Conservation (phyloP, 345 rosid genomes). For the Hibiscus mutabilis region DNA sequence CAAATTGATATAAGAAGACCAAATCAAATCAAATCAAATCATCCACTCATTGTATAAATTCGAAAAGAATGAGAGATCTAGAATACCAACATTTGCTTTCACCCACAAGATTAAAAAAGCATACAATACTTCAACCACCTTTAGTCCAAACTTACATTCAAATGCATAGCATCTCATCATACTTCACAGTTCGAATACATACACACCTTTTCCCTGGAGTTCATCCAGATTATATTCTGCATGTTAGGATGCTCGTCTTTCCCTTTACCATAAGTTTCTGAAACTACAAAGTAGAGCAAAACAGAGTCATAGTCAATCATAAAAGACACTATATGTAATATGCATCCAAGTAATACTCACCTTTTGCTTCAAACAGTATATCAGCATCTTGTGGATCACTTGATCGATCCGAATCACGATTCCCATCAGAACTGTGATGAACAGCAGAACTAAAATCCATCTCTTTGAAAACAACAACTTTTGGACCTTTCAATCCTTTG, state of each 20-base stretch:
- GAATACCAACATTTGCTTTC: neutral
- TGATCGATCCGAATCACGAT: conserved; percentile 18
- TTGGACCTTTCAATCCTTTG: conserved; percentile 61
- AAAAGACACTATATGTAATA: neutral
- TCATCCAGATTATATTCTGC: conserved; percentile 17
- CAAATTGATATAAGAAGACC: neutral
- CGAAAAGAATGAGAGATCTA: neutral
- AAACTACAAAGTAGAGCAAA: conserved; percentile 14
- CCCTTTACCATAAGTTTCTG: conserved; percentile 39
- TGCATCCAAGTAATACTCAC: conserved; percentile 21
- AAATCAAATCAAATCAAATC: neutral
- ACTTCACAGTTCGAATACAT: neutral
- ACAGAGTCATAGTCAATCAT: neutral
- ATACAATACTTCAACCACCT: neutral
- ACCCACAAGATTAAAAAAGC: neutral
- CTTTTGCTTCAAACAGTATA: conserved; percentile 29
- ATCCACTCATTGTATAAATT: neutral
- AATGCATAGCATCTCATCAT: neutral
- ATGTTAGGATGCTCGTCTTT: conserved; percentile 24
- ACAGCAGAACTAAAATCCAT: conserved; percentile 37
- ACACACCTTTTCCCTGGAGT: conserved; percentile 43
- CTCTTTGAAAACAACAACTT: conserved; percentile 50
- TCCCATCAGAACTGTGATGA: conserved; percentile 24
- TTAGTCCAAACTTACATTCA: neutral
- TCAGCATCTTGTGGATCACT: conserved; percentile 18